Conservation (phyloP, 176 grass and related monocot species). For the Rhynchospora pubera region DNA sequence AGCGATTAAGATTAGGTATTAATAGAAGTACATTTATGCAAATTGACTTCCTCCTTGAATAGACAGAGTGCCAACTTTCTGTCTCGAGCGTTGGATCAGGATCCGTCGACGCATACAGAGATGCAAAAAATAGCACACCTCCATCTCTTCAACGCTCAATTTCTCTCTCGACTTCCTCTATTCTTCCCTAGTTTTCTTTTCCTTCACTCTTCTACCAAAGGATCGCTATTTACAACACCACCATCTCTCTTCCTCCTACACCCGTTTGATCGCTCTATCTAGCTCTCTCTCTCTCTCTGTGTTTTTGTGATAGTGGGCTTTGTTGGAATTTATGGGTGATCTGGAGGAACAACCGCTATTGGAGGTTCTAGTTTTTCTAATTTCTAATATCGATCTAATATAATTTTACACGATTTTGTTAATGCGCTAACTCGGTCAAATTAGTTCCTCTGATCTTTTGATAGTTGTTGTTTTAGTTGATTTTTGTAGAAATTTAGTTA, state of each 20-base stretch:
- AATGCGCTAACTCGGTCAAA: neutral
- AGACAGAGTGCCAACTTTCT: too few relatives aligned
- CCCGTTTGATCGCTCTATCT: neutral
- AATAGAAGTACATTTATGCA: too few relatives aligned
- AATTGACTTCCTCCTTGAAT: too few relatives aligned
- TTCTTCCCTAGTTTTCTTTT: neutral
- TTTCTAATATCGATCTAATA: slow-evolving; percentile 14
- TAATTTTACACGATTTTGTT: neutral
- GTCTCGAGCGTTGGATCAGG: too few relatives aligned
- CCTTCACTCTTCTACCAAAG: slow-evolving; percentile 6
- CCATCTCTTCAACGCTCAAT: too few relatives aligned
- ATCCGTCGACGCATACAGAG: too few relatives aligned
- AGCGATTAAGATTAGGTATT: too few relatives aligned
- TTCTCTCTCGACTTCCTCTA: too few relatives aligned
- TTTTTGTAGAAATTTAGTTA: neutral
- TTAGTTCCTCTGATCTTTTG: slow-evolving; percentile 8
- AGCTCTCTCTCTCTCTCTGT: neutral
- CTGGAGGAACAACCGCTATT: slow-evolving; percentile 10
- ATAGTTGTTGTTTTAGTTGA: neutral
- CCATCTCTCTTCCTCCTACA: neutral
- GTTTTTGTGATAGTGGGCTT: neutral
- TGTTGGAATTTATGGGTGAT: slow-evolving; percentile 13
- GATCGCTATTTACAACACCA: neutral
- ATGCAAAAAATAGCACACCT: too few relatives aligned
- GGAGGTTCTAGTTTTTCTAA: neutral